Conservation (phyloP, 1,139 yeast species). For the Citeromyces siamensis region DNA sequence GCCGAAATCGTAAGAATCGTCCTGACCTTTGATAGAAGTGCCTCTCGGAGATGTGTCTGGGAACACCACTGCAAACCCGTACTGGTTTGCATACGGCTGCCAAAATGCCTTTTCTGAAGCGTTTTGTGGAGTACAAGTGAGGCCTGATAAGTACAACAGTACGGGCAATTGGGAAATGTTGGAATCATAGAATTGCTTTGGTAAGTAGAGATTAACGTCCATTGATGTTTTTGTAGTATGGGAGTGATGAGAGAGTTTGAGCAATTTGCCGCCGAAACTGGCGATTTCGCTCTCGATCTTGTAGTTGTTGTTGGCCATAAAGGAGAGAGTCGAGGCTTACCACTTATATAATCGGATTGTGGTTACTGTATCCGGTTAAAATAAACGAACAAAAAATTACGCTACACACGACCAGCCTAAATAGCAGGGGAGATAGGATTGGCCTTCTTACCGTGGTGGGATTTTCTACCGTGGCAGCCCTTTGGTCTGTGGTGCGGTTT, state of each 20-base stretch:
- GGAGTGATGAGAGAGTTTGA: conserved; percentile 70
- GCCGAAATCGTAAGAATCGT: conserved; percentile 83
- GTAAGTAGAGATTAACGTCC: conserved; percentile 78
- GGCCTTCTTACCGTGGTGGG: background rate
- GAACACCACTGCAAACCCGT: conserved; percentile 79
- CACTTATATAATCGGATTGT: background rate
- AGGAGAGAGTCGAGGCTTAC: background rate
- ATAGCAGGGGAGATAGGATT: no score
- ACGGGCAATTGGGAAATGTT: conserved; percentile 42
- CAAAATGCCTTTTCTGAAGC: conserved; percentile 92
- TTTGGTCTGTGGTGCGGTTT: background rate
- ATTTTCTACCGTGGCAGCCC: background rate
- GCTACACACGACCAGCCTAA: background rate
- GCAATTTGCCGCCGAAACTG: conserved; percentile 65
- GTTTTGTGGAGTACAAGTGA: conserved; percentile 89
- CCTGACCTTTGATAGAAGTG: conserved; percentile 72
- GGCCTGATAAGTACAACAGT: conserved; percentile 71
- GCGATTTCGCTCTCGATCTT: conserved; percentile 42
- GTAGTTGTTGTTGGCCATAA: conserved; percentile 17
- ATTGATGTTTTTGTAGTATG: conserved; percentile 51
- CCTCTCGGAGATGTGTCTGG: conserved; percentile 98
- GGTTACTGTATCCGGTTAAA: background rate
- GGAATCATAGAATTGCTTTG: conserved; percentile 32
- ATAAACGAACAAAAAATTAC: background rate
- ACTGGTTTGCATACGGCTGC: conserved; percentile 68